Evolutionary conservation across 1,284 basidiomycete species (phyloP).

Genomic region (Cutaneotrichosporon sp.): DNA sequence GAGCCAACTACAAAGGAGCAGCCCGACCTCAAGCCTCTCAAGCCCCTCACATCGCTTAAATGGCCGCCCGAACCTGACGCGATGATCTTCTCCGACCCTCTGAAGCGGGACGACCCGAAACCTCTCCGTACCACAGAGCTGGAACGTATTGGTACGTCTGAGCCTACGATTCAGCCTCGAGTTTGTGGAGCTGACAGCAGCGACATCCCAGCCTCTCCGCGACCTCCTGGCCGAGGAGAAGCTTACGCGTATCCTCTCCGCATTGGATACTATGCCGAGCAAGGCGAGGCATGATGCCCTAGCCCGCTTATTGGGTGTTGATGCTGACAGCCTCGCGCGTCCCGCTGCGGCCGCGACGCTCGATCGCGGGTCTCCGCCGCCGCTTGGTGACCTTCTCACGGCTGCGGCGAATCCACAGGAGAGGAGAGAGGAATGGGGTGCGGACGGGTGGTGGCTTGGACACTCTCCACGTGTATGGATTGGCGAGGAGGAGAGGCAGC

Average conservation of each 20-base stretch:
- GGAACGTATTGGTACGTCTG: constrained; percentile 44
- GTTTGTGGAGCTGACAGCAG: constrained; percentile 28
- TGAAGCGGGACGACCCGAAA: constrained; percentile 50
- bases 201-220: constrained; percentile 40
- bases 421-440: constrained; percentile 22
- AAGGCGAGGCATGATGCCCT: constrained; percentile 31
- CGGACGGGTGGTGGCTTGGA: constrained; percentile 42
- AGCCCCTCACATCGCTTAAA: constrained; percentile 37
- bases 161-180: neutral
- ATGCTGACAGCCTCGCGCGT: constrained; percentile 32
- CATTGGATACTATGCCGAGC: constrained; percentile 36
- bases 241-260: constrained; percentile 36
- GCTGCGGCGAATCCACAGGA: neutral
- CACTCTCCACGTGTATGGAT: constrained; percentile 40
- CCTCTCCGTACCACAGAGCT: constrained; percentile 47
- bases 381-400: constrained; percentile 36
- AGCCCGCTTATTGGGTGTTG: constrained; percentile 40
- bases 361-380: constrained; percentile 40
- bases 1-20: neutral
- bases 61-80: constrained; percentile 51
- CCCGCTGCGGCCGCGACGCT: constrained; percentile 31
- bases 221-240: constrained; percentile 34
- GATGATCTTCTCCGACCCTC: constrained; percentile 44
- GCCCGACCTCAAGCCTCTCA: constrained; percentile 28
- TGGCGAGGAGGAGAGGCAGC: constrained; percentile 38